Evolutionary conservation across 208 protist genomes (phyloP).

Genomic region (Acanthamoeba polyphaga): DNA sequence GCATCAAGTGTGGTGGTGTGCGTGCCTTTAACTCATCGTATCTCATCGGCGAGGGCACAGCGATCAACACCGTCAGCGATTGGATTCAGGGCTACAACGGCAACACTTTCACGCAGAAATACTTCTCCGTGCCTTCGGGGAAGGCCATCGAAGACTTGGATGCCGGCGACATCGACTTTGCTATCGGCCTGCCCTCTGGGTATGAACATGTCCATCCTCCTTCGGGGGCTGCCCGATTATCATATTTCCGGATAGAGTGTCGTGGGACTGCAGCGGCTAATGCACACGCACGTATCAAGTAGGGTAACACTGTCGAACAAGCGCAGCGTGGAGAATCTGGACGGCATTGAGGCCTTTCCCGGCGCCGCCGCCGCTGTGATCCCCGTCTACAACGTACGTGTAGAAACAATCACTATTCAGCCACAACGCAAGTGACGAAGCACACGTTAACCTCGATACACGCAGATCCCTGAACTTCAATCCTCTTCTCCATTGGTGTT

Average conservation of each 20-base stretch:
- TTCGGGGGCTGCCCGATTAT: background rate
- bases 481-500: background rate
- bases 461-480: background rate
- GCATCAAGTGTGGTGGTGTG: slow-evolving; percentile 41
- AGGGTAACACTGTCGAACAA: slow-evolving; percentile 7
- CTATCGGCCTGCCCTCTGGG: slow-evolving; percentile 51
- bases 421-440: background rate
- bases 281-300: background rate
- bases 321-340: slow-evolving; percentile 28
- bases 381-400: slow-evolving; percentile 25
- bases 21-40: slow-evolving; percentile 47
- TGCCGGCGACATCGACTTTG: slow-evolving; percentile 61
- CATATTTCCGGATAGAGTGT: background rate
- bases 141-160: slow-evolving; percentile 13
- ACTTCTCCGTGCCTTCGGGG: slow-evolving; percentile 5
- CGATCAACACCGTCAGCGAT: slow-evolving; percentile 45
- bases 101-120: slow-evolving; percentile 70
- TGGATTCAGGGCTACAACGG: slow-evolving; percentile 68
- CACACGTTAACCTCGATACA: background rate
- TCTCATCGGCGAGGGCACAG: slow-evolving; percentile 45
- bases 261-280: background rate
- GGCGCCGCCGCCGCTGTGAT: background rate
- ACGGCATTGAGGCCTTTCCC: slow-evolving; percentile 28
- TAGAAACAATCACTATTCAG: too few species aligned
- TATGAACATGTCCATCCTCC: background rate